Evolutionary conservation across 768 basidiomycete species (phyloP).

Genomic region (Tylopilus felleus): DNA sequence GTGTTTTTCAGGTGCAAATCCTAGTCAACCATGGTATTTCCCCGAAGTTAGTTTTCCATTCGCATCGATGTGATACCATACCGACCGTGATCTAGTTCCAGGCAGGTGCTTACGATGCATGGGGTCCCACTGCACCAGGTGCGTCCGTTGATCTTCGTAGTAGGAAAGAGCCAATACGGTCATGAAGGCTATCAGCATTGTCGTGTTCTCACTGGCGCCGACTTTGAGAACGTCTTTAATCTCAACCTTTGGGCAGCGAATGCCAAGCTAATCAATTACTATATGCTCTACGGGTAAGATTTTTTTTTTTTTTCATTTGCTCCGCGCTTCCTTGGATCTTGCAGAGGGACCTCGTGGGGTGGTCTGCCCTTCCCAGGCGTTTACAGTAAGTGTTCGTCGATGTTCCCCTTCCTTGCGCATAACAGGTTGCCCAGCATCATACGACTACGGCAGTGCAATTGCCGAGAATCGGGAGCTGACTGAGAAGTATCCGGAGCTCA

Average conservation of each 20-base stretch:
- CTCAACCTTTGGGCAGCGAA: slow-evolving; percentile 76
- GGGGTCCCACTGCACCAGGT: slow-evolving; percentile 74
- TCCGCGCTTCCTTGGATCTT: background rate
- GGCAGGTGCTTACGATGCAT: slow-evolving; percentile 78
- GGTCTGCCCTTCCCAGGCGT: slow-evolving; percentile 76
- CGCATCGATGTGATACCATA: background rate
- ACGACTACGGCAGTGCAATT: slow-evolving; percentile 77
- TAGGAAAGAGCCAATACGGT: background rate
- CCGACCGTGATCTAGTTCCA: slow-evolving; percentile 47
- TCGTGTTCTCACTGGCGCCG: slow-evolving; percentile 60
- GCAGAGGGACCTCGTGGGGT: slow-evolving; percentile 84
- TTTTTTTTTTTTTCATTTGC: background rate
- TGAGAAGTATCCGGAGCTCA: slow-evolving; percentile 72
- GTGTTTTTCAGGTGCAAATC: slow-evolving; percentile 38
- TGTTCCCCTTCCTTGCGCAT: background rate
- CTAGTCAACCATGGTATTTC: slow-evolving; percentile 62
- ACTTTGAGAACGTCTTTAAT: slow-evolving; percentile 80
- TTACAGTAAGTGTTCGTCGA: slow-evolving; percentile 40
- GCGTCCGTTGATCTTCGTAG: background rate
- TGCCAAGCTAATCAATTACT: slow-evolving; percentile 78
- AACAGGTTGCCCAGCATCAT: slow-evolving; percentile 42
- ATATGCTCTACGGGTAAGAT: slow-evolving; percentile 76
- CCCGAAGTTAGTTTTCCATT: slow-evolving; percentile 49
- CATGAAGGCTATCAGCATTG: slow-evolving; percentile 59
- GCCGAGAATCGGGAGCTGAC: slow-evolving; percentile 65